A percentile compares a stretch with the other conserved stretches of the same genome.
Evolutionary conservation across 1,284 basidiomycete species (phyloP).

Genomic region (Stygiomarasmius scandens): DNA sequence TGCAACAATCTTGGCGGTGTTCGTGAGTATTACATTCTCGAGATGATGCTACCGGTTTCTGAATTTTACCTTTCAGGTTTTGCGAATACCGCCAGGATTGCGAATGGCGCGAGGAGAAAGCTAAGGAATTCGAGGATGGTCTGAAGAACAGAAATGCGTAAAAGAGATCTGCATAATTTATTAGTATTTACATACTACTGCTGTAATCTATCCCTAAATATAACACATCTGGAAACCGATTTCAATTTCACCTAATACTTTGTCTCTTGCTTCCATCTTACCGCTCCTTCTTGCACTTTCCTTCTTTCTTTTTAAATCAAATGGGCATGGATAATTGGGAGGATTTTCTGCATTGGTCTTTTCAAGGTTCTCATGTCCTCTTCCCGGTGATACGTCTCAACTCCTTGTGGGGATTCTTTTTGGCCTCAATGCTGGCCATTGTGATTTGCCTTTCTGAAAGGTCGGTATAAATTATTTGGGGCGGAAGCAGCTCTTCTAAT

Average conservation of each 20-base stretch:
- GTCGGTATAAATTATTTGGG: constrained; percentile 33
- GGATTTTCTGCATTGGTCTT: constrained; percentile 56
- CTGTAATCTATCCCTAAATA: neutral
- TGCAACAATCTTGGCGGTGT: constrained; percentile 67
- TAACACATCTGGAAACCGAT: neutral
- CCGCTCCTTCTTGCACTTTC: neutral
- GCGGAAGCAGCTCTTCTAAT: neutral
- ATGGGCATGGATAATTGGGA: constrained; percentile 44
- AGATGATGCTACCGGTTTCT: constrained; percentile 6
- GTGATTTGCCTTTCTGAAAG: constrained; percentile 60
- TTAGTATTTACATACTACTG: neutral
- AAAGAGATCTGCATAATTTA: constrained; percentile 1
- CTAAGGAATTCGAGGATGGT: constrained; percentile 38
- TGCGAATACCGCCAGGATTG: constrained; percentile 82
- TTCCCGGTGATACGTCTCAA: constrained; percentile 52
- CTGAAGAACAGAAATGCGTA: neutral
- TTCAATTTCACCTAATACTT: neutral
- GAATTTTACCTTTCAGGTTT: constrained; percentile 44
- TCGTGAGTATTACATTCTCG: constrained; percentile 47
- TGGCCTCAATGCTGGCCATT: constrained; percentile 48
- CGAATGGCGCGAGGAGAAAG: constrained; percentile 81
- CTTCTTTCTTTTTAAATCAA: neutral
- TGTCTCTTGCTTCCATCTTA: neutral
- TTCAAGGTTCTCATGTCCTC: constrained; percentile 60
- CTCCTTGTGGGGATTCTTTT: constrained; percentile 54